Evolutionary conservation across 108 stramenopile genomes (phyloP).

Genomic region (Skeletonema potamos): DNA sequence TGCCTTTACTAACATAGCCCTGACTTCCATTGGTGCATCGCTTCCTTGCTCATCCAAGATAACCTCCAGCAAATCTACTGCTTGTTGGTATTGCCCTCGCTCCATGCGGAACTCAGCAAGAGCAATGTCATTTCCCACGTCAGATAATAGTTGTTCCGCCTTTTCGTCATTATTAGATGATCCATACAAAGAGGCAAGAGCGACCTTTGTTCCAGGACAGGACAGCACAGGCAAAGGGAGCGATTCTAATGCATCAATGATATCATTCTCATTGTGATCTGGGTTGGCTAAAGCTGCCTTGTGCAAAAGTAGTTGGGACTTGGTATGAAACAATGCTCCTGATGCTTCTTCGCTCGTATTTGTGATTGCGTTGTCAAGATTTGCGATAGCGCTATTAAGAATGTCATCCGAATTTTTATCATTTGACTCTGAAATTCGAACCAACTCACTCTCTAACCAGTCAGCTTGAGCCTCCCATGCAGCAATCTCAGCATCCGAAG

Average conservation of each 20-base stretch:
- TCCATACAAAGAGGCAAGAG: constrained; percentile 53
- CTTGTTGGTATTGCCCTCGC: constrained; percentile 58
- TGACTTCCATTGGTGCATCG: constrained; percentile 23
- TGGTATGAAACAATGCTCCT: constrained; percentile 22
- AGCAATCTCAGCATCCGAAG: constrained; percentile 26
- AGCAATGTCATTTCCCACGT: constrained; percentile 25
- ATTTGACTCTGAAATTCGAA: constrained; percentile 8
- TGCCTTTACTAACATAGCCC: constrained; percentile 59
- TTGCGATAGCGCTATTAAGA: constrained; percentile 21
- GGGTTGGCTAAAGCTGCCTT: constrained; percentile 8
- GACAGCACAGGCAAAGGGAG: constrained; percentile 55
- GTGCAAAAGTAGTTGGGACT: constrained; percentile 41
- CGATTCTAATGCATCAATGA: constrained; percentile 54
- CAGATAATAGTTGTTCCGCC: constrained; percentile 25
- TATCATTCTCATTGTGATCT: constrained; percentile 9
- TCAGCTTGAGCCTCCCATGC: constrained; percentile 43
- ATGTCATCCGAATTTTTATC: constrained; percentile 16
- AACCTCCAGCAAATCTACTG: constrained; percentile 53
- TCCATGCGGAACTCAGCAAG: constrained; percentile 54
- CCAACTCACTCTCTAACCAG: constrained; percentile 40
- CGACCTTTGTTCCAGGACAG: constrained; percentile 55
- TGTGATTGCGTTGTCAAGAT: constrained; percentile 9
- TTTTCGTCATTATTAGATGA: constrained; percentile 13
- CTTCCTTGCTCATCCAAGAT: constrained; percentile 24
- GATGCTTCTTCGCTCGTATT: background rate